Base-by-base conservation (phyloP, 306 rosid species). In the Fagus sylvatica region DNA sequence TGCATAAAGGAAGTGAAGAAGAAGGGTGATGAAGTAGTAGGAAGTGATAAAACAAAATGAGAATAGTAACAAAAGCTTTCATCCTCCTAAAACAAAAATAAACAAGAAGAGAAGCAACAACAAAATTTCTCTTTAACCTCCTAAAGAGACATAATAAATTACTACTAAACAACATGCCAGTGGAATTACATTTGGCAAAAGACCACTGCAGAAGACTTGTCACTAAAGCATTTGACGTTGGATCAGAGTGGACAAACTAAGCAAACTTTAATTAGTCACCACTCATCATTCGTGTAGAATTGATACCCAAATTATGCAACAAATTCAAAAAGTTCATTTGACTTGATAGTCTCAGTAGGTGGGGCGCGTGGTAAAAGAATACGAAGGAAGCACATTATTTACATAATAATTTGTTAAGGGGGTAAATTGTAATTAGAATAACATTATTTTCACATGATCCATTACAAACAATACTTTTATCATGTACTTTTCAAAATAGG, bases 261-360 rank as follows among this genome's bases (percentile, higher is more conserved):
- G 36, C 39, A 30, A 59, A 59, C 66, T 59, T 59, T 59, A 22
- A 59, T 30, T 59, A 30, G 66, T 10, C 10, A 59, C 10, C 39
- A 30, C 28, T 22, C 28, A 22, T 22, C 28, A 22, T 22, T 9
- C n/a, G 56, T 65, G 67, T 65, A 40, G 66, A 73, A 73, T 53
- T 32, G 40, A 46, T 41, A 22, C 46, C 19, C 36, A 64, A 62
- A 30, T 33, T 9, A 30, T 9, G 39, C 36, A 59, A 59, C 65
- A 59, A 22, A 59, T 30, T 59, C 65, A 59, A 59, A 46, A 59
- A 59, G 66, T 59, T 59, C 6, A 59, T 33, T 59, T 59, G 66
- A 59, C 39, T 59, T 30, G 37, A 2, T 11, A 28, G 37, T 59
- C 37, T 32, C 11, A 30, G 32, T 30, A 33, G 66, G 66, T 59